Conservation (phyloP, 2,329 filamentous ascomycete species). For the Calonectria henricotiae region DNA sequence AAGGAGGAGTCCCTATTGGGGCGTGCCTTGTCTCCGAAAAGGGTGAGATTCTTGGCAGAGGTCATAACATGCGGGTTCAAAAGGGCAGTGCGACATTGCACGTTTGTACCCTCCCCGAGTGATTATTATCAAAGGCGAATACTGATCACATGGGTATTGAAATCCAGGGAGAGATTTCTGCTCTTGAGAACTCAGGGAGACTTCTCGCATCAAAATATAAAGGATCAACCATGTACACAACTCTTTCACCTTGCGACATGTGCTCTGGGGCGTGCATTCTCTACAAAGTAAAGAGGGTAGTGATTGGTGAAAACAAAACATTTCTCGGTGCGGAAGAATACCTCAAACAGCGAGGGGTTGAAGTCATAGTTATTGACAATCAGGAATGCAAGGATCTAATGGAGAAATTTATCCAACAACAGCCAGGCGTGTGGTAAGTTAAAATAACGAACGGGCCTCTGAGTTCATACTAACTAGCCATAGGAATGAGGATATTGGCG, state of each 20-base stretch:
- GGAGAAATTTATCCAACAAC: conserved; percentile 80
- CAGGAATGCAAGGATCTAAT: conserved; percentile 78
- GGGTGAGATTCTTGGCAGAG: conserved; percentile 79
- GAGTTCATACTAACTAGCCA: not conserved
- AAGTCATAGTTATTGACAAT: conserved; percentile 81
- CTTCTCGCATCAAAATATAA: conserved; percentile 79
- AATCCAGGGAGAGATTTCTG: conserved; percentile 80
- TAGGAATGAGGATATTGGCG: conserved; percentile 20
- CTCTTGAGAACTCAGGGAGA: conserved; percentile 82
- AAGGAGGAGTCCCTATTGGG: conserved; percentile 58
- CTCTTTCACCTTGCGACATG: conserved; percentile 86
- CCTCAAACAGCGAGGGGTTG: conserved; percentile 77
- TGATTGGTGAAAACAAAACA: conserved; percentile 84
- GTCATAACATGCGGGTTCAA: conserved; percentile 85
- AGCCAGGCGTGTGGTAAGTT: conserved; percentile 79
- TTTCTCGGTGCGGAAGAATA: conserved; percentile 83
- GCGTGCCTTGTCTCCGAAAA: conserved; percentile 77
- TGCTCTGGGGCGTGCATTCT: conserved; percentile 85
- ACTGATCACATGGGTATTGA: not conserved
- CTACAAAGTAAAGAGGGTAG: conserved; percentile 82
- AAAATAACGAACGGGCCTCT: fast-evolving
- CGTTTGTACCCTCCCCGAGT: conserved; percentile 62
- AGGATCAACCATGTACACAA: conserved; percentile 85
- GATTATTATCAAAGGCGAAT: not conserved
- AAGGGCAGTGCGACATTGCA: conserved; percentile 81